Percentiles rank a stretch among this genome's conserved stretches.
Evolutionary conservation across 805 yeast genomes (phyloP).

Genomic region (Yarrowia bubula): DNA sequence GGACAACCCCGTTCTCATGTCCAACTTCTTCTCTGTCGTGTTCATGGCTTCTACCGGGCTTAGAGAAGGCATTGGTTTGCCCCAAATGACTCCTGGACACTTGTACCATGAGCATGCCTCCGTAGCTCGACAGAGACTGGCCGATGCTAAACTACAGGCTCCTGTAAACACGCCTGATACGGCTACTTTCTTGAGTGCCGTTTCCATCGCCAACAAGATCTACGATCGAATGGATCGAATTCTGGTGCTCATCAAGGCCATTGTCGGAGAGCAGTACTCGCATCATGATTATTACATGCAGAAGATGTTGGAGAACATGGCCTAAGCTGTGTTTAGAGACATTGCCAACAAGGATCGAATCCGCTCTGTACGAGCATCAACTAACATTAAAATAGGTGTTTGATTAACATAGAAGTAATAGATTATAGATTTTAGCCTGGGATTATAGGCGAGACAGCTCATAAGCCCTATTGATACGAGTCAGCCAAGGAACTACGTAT

Average conservation of each 20-base stretch:
- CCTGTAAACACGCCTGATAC: constrained; percentile 32
- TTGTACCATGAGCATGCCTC: constrained; percentile 27
- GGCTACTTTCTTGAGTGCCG: constrained; percentile 32
- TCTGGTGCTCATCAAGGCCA: constrained; percentile 36
- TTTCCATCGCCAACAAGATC: constrained; percentile 34
- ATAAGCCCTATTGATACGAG: no score
- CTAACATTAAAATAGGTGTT: not conserved
- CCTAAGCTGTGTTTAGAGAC: not conserved
- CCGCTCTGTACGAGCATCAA: no score
- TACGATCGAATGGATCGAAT: constrained; percentile 40
- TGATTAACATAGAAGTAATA: not conserved
- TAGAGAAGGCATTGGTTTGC: constrained; percentile 36
- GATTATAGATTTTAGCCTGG: not conserved
- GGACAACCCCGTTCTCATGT: constrained; percentile 35
- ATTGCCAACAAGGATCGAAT: not conserved
- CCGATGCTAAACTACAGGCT: not conserved
- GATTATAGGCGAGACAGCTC: no score
- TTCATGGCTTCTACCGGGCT: constrained; percentile 39
- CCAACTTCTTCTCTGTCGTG: constrained; percentile 37
- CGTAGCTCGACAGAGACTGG: not conserved
- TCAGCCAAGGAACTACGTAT: no score
- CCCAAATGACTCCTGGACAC: constrained; percentile 38
- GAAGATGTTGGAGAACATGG: constrained; percentile 17
- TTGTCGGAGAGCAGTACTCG: constrained; percentile 41
- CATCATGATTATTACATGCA: constrained; percentile 31